A percentile compares a stretch with the other conserved stretches of the same genome.
Conservation (phyloP, 176 grass and related monocot species). For the Oryza meyeriana region DNA sequence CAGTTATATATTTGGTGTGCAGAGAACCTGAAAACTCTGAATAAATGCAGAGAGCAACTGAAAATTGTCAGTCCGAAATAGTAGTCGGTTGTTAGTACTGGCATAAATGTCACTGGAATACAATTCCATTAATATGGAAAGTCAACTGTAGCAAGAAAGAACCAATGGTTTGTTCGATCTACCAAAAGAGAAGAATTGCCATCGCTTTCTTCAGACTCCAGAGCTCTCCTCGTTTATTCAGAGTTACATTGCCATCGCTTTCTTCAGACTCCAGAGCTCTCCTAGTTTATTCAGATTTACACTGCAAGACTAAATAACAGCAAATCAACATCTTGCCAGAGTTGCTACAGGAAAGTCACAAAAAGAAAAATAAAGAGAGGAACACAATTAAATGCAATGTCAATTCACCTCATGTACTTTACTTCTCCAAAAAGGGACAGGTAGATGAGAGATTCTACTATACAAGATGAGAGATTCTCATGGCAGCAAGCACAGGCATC, state of each 20-base stretch:
- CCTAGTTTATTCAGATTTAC: not conserved
- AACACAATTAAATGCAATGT: not conserved
- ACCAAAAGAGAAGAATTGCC: not conserved
- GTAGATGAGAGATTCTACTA: slow-evolving; percentile 1
- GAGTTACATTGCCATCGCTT: not conserved
- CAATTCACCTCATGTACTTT: not conserved
- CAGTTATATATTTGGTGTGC: not conserved
- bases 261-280: not conserved
- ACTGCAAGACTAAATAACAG: not conserved
- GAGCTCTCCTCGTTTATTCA: not conserved
- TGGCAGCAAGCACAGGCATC: not conserved
- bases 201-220: not conserved
- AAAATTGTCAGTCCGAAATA: slow-evolving; percentile 27
- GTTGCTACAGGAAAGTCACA: not conserved
- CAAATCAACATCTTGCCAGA: not conserved
- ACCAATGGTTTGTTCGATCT: not conserved
- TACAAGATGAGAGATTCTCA: not conserved
- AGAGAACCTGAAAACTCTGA: not conserved
- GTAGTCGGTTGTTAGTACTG: slow-evolving; percentile 20
- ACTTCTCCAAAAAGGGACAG: not conserved
- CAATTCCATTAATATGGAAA: not conserved
- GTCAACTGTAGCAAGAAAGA: not conserved
- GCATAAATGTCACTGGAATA: not conserved
- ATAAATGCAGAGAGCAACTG: not conserved
- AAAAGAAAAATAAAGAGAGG: not conserved